Evolutionary conservation across 2,329 filamentous ascomycete genomes (phyloP).

Genomic region (Colletotrichum coccodes): DNA sequence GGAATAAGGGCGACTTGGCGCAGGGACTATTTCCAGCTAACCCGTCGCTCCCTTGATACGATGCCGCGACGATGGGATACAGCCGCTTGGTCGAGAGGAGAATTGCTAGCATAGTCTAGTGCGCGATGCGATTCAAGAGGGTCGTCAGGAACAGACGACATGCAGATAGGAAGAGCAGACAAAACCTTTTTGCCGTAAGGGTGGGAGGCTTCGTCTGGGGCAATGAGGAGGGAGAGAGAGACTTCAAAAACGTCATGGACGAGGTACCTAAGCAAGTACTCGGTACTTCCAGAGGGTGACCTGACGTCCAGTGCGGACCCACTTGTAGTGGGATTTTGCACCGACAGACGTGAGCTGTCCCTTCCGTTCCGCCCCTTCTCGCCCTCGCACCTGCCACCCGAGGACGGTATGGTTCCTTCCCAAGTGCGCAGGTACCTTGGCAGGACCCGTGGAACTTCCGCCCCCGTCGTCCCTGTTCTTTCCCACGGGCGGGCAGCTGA

Average conservation of each 20-base stretch:
- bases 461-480: background rate
- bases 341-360: slow-evolving; percentile 34
- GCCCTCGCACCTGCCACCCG: slow-evolving; percentile 27
- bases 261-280: background rate
- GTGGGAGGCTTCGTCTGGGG: slow-evolving; percentile 8
- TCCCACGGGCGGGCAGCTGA: background rate
- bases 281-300: slow-evolving; percentile 12
- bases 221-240: background rate
- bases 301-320: slow-evolving; percentile 34
- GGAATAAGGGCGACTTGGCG: background rate
- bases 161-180: background rate
- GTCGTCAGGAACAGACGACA: background rate
- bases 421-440: slow-evolving; percentile 3
- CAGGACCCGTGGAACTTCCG: slow-evolving; percentile 19
- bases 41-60: slow-evolving; percentile 1
- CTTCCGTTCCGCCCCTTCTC: slow-evolving; percentile 34
- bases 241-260: slow-evolving; percentile 25
- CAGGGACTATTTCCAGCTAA: background rate
- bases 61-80: background rate
- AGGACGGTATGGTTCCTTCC: slow-evolving; percentile 12
- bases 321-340: slow-evolving; percentile 36
- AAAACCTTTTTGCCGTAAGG: background rate
- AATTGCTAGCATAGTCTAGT: background rate
- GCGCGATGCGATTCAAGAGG: background rate
- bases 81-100: background rate